Evolutionary conservation across 768 basidiomycete genomes (phyloP), one percentile per base, ranked within the genome.

Genomic region (Pleurotus pulmonarius): DNA sequence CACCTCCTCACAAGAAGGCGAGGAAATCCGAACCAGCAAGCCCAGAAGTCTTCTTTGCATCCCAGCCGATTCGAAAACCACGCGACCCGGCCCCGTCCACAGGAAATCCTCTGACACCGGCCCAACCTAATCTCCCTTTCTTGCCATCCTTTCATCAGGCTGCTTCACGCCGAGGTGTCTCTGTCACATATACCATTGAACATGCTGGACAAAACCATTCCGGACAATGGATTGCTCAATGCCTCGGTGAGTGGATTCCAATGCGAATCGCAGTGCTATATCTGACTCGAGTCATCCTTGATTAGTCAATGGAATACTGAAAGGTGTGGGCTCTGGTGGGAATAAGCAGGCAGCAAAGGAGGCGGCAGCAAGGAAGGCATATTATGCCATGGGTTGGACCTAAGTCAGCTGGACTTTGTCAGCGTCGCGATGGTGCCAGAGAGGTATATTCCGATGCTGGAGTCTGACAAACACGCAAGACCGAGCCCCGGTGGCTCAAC

Each of bases 301-400:
- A 25, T 40, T 58, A 90, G 90, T 88, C 49, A 86, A 90, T 61
- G 87, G 86, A 1, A 82, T 88, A 57, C 73, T 73, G 63, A 88
- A 83, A 63, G 89, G 89, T 9, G 69, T 74, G 48, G 90, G 89
- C 1, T 68, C 66, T n/a, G 87, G 87, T 25, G 73, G 76, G 52
- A 87, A 76, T 67, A 91, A 91, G 68, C 88, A 91, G 64, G 69
- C 81, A 1, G 89, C 89, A 5, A 91, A 90, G 67, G 89, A 91
- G 63, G 85, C 86, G 56, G 89, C 89, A 0, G 88, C 89, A 15
- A 77, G 81, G 56, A 74, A 83, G 61, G 89, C 89, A 7, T 89
- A 82, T 69, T 81, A 83, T 63, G 78, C 80, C 7, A 85, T 91
- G 87, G 88, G 89, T 34, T 90, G 88, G 88, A 82, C 83, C 39